Conservation (phyloP, 768 basidiomycete genomes). For the Pulveroboletus ravenelii region DNA sequence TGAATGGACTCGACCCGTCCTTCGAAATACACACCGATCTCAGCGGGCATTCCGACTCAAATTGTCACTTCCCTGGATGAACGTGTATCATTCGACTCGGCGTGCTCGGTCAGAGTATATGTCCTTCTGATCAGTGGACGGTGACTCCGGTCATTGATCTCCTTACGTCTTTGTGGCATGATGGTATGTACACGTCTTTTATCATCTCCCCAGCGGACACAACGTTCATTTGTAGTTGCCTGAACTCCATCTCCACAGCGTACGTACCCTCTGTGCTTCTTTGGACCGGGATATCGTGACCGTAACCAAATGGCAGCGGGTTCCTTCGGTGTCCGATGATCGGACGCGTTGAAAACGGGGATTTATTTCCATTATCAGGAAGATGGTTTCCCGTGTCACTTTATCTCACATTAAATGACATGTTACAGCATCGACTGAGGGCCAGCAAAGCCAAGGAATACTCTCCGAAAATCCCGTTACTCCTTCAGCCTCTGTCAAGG, state of each 20-base stretch:
- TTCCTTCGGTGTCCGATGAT: conserved; percentile 16
- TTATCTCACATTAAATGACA: conserved; percentile 19
- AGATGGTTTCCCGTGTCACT: conserved; percentile 10
- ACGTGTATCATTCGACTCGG: not conserved
- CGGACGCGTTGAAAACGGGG: conserved; percentile 11
- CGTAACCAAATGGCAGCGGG: conserved; percentile 7
- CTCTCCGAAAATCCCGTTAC: conserved; percentile 14
- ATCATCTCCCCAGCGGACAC: conserved; percentile 1
- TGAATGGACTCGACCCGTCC: not conserved
- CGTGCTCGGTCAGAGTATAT: not conserved
- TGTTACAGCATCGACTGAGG: conserved; percentile 18
- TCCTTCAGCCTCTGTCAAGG: conserved; percentile 13
- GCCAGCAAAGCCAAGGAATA: conserved; percentile 4
- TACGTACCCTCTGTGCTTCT: conserved; percentile 16
- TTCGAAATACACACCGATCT: conserved; percentile 7
- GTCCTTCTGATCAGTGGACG: not conserved
- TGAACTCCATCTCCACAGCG: conserved; percentile 15
- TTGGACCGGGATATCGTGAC: conserved; percentile 8
- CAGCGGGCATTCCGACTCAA: conserved; percentile 1
- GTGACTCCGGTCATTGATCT: conserved; percentile 10
- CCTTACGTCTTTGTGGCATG: conserved; percentile 10
- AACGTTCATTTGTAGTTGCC: conserved; percentile 7
- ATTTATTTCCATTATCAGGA: conserved; percentile 13
- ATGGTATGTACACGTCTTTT: conserved; percentile 10
- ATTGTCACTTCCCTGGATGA: not conserved